phyloP scores from a whole-genome alignment of 306 rosid genomes.

The Gillenia trifoliata region DNA sequence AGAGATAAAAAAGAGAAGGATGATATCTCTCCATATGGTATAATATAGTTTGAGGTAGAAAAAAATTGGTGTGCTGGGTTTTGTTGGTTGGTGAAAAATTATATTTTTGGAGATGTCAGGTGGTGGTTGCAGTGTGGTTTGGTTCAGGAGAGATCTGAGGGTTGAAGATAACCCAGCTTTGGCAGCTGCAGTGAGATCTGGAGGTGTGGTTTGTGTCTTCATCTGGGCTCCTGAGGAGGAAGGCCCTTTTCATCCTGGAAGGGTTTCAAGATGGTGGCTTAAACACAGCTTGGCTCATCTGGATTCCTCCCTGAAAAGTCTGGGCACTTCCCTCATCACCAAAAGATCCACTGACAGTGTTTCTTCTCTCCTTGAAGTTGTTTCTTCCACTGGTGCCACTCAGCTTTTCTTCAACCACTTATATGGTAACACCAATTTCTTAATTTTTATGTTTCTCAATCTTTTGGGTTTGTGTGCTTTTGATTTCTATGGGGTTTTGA shows the following conservation, averaged over 20 bases:
- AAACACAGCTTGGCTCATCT: constrained; percentile 83
- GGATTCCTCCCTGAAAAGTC: constrained; percentile 71
- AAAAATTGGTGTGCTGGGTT: constrained; percentile 13
- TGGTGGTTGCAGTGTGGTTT: constrained; percentile 94
- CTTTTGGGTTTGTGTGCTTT: not conserved
- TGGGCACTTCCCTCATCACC: constrained; percentile 74
- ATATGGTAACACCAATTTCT: constrained; percentile 40
- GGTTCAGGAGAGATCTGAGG: constrained; percentile 99
- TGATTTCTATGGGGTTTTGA: not conserved
- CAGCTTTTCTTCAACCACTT: constrained; percentile 93
- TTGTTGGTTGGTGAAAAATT: constrained; percentile 15
- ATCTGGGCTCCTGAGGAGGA: constrained; percentile 99
- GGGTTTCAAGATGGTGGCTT: constrained; percentile 99
- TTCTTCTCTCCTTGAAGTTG: constrained; percentile 76
- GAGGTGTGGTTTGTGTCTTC: constrained; percentile 79
- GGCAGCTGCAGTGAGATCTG: constrained; percentile 87
- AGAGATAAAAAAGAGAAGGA: not conserved
- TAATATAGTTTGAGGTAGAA: constrained; percentile 18
- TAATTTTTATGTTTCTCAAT: not conserved
- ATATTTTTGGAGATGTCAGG: constrained; percentile 56
- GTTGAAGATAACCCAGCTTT: constrained; percentile 93
- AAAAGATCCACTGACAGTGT: constrained; percentile 74
- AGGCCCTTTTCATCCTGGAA: constrained; percentile 82
- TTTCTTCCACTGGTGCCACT: constrained; percentile 81
- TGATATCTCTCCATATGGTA: constrained; percentile 19